Base-by-base conservation (phyloP, 2,329 filamentous ascomycete species). In the Botrytis paeoniae region DNA sequence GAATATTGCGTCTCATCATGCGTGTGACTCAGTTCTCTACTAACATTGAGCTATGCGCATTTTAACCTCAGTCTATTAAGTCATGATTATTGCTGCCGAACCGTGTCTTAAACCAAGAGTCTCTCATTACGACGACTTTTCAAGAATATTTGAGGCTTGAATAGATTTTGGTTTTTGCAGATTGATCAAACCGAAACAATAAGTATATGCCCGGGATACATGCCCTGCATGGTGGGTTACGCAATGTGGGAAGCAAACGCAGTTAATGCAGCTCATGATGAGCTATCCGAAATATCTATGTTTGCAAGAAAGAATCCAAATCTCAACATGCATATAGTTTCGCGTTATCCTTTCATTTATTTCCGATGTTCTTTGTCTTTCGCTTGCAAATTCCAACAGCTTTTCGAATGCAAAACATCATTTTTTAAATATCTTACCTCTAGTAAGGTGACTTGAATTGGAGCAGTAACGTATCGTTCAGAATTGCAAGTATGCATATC, bases 1-100 rank as follows among this genome's bases (percentile, higher is more conserved):
- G 6, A 8, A 22, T 14, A 0, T 7, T 29, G 14, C 4, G 3
- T 18, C n/a, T 4, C 3, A 4, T n/a, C 3, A 29, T 57, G n/a
- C n/a, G 5, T 57, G 51, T 16, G 14, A 29, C 2, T 3, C 2
- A 18, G 9, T 29, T 57, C n/a, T 57, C 25, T 29, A 8, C 25
- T 9, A 2, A 57, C 16, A 18, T 29, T 1, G 14, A 29, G 7
- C 6, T 32, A 18, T 8, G 14, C 14, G 7, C 10, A 9, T 32
- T 8, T 29, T 1, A 57, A 12, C n/a, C n/a, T 32, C 51, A 57
- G 9, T 32, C 12, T 1, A 54, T 29, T 5, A 29, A 8, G 6
- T 8, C 18, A 29, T 18, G 1, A 29, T 18, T 2, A 57, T 18
- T 57, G 14, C 14, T 57, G 51, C n/a, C 51, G 51, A 32, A 57